Base-by-base conservation (phyloP, 176 grass and related monocot species). In the Carex myosuroides region DNA sequence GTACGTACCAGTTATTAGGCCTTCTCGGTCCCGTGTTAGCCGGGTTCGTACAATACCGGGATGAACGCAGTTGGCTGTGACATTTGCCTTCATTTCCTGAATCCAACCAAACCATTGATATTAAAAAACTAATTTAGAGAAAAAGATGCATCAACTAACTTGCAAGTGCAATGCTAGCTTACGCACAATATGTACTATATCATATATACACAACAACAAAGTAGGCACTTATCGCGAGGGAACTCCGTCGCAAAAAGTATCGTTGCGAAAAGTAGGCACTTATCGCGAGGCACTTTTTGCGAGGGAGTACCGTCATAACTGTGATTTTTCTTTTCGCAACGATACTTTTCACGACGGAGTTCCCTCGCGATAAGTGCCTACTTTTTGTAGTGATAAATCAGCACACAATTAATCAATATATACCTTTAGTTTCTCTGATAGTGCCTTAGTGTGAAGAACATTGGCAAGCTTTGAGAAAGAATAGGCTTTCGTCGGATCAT, bases 381-480 rank as follows among this genome's bases (percentile, higher is more conserved):
- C n/a, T n/a, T n/a, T n/a, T n/a, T n/a, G n/a, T n/a, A n/a, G n/a
- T n/a, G n/a, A n/a, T 29, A 53, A 53, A 3, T 54, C 66, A 83
- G 18, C 35, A 68, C 41, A 68, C 6, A 68, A 83, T 32, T 18
- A 83, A 68, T 44, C 21, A 63, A 60, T 72, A 16, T 48, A 39
- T 80, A 48, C 42, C 89, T 59, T 84, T 68, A 99, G 86, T 3
- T 56, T 85, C 5, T 87, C 80, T 0, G 91, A 88, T 63, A 99
- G 91, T 52, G 89, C 88, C 37, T 57, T 90, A 52, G 96, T 94
- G 89, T 95, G 96, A 54, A 94, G 96, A 2, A 99, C 91, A 87
- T 99, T 99, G 24, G 91, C 93, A 22, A 99, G 96, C 86, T 99
- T 99, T 71, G 96, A 99, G 1, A 99, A 90, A 21, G 93, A 88